A percentile compares a stretch with the other conserved stretches of the same genome.
Conservation (phyloP, 345 rosid species). For the Pelargonium nanum region DNA sequence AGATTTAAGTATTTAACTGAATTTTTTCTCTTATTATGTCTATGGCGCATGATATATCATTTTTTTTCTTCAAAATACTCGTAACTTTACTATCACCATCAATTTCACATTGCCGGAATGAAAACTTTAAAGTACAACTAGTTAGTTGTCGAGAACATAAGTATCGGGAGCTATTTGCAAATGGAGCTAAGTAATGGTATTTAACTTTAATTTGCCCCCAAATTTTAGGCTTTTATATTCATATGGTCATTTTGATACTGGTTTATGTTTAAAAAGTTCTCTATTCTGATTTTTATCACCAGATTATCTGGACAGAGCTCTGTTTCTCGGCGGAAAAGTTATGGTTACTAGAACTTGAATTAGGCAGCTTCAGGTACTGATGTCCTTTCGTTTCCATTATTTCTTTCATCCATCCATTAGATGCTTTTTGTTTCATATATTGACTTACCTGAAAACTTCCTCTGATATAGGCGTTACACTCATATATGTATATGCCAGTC, state of each 20-base stretch:
- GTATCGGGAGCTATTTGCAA: too few relatives aligned
- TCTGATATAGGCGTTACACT: conserved; percentile 20
- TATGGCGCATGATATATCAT: too few relatives aligned
- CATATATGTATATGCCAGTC: conserved; percentile 25
- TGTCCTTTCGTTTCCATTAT: conserved; percentile 14
- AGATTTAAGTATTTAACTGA: too few relatives aligned
- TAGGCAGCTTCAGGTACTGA: conserved; percentile 38
- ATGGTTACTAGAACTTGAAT: conserved; percentile 63
- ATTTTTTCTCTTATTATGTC: too few relatives aligned
- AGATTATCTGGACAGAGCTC: conserved; percentile 83
- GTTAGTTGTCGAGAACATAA: too few relatives aligned
- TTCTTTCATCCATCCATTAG: neutral
- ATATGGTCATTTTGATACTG: conserved; percentile 1
- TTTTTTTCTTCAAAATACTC: too few relatives aligned
- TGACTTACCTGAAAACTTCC: conserved; percentile 14
- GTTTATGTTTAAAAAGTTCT: conserved; percentile 12
- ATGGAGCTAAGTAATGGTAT: too few relatives aligned
- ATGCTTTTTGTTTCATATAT: conserved; percentile 5
- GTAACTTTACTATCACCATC: too few relatives aligned
- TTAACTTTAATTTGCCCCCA: neutral
- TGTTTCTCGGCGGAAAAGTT: conserved; percentile 72
- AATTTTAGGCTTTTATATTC: neutral
- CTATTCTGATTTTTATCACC: conserved; percentile 27
- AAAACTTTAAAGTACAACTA: too few relatives aligned
- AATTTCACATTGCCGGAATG: too few relatives aligned